These are phyloP conservation scores for Eruca vesicaria DNA, from an alignment of 441 rosid species.

Conservation along the genomic window DNA sequence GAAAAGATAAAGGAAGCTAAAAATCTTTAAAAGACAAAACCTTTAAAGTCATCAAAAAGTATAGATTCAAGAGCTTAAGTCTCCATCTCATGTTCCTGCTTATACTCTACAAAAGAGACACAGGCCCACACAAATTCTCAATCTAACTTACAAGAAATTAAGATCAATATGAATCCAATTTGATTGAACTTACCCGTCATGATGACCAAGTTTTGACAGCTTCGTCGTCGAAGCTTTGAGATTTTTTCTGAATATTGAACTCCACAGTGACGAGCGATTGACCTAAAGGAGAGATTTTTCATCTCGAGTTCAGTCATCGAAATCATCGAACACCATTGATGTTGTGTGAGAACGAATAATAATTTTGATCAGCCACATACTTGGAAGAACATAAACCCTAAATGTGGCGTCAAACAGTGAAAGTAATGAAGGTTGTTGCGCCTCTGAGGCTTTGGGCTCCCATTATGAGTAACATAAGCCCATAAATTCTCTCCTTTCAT, in stretches of 20 bases:
- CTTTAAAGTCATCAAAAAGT: conserved; percentile 95
- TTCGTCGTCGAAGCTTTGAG: conserved; percentile 19
- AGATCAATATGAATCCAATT: conserved; percentile 7
- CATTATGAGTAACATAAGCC: too few species aligned
- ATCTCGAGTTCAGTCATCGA: too few species aligned
- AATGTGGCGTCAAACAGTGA: too few species aligned
- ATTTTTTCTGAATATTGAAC: conserved; percentile 20
- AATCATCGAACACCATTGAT: too few species aligned
- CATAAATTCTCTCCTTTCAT: too few species aligned
- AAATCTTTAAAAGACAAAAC: conserved; percentile 23
- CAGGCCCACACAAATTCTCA: not conserved
- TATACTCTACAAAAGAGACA: conserved; percentile 45
- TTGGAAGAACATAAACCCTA: too few species aligned
- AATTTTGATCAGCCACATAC: too few species aligned
- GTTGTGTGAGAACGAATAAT: too few species aligned
- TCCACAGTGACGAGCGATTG: conserved; percentile 5
- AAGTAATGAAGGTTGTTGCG: too few species aligned
- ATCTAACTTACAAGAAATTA: not conserved
- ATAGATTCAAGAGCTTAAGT: conserved; percentile 95
- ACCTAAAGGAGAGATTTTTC: conserved; percentile 25
- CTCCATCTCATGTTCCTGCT: conserved; percentile 94
- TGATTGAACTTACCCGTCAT: conserved; percentile 33
- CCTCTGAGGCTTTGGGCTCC: too few species aligned
- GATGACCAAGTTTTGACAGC: conserved; percentile 17
- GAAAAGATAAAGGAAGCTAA: not conserved